Evolutionary conservation across 2,329 filamentous ascomycete species (phyloP).

Genomic region (Ophiocordyceps camponoti-leonardi): DNA sequence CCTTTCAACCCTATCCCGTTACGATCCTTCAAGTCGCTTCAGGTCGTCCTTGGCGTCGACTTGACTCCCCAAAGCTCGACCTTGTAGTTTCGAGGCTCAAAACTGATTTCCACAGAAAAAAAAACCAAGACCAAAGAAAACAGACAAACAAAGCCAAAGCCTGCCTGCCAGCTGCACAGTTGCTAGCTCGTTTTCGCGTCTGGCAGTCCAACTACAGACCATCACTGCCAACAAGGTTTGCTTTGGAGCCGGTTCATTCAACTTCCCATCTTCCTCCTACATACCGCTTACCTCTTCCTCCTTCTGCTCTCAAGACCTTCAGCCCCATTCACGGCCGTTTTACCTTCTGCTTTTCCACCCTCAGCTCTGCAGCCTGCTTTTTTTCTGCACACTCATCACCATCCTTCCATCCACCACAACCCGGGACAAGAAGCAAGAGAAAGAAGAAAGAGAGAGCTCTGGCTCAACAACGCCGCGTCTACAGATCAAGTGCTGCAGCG

Average conservation of each 20-base stretch:
- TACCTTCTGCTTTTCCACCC: conserved; percentile 10
- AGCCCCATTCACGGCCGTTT: conserved; percentile 19
- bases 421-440: background rate
- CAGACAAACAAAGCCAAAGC: background rate
- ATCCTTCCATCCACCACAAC: conserved; percentile 6
- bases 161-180: conserved; percentile 1
- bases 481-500: conserved; percentile 13
- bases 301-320: conserved; percentile 17
- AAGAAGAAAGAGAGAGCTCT: conserved; percentile 2
- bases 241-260: conserved; percentile 16
- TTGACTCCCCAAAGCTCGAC: background rate
- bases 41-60: background rate
- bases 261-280: conserved; percentile 1
- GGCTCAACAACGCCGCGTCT: conserved; percentile 3
- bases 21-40: background rate
- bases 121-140: background rate
- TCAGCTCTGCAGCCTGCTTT: conserved; percentile 13
- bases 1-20: background rate
- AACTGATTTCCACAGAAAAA: background rate
- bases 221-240: conserved; percentile 6
- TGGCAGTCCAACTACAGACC: background rate
- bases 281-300: conserved; percentile 17
- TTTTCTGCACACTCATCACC: conserved; percentile 11
- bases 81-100: background rate
- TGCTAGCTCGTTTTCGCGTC: background rate